Conservation (phyloP, 1,139 yeast species). For the Pichia sp. region DNA sequence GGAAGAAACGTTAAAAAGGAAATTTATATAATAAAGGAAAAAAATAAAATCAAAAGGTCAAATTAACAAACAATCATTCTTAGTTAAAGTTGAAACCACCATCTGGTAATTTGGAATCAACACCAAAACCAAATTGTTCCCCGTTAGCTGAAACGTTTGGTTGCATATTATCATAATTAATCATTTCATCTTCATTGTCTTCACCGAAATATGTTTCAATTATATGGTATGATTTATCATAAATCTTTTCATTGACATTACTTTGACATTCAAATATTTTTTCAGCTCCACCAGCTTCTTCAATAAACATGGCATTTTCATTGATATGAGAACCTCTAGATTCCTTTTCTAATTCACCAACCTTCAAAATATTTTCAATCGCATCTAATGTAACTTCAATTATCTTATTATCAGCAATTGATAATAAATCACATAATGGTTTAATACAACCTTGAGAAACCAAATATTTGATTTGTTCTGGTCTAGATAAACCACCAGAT, state of each 20-base stretch:
- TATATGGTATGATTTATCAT: constrained; percentile 85
- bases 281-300: constrained; percentile 99
- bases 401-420: constrained; percentile 86
- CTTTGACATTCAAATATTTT: constrained; percentile 92
- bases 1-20: constrained; percentile 2
- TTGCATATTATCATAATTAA: constrained; percentile 66
- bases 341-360: constrained; percentile 93
- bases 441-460: constrained; percentile 96
- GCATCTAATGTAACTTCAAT: constrained; percentile 96
- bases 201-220: constrained; percentile 92
- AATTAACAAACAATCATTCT: not conserved
- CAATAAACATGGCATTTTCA: constrained; percentile 87
- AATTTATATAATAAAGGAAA: constrained; percentile 3
- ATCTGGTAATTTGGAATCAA: constrained; percentile 45
- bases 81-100: constrained; percentile 49
- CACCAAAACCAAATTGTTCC: constrained; percentile 87
- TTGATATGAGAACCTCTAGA: constrained; percentile 66
- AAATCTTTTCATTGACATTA: constrained; percentile 88
- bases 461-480: constrained; percentile 90
- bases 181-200: constrained; percentile 59
- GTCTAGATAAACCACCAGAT: constrained; percentile 89
- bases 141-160: constrained; percentile 62
- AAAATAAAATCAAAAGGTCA: constrained; percentile 1
- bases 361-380: constrained; percentile 86
- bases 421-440: constrained; percentile 90